Evolutionary conservation across 345 rosid species (phyloP), one percentile per base, ranked within the genome.

Genomic region (Eucalyptus curtisii): DNA sequence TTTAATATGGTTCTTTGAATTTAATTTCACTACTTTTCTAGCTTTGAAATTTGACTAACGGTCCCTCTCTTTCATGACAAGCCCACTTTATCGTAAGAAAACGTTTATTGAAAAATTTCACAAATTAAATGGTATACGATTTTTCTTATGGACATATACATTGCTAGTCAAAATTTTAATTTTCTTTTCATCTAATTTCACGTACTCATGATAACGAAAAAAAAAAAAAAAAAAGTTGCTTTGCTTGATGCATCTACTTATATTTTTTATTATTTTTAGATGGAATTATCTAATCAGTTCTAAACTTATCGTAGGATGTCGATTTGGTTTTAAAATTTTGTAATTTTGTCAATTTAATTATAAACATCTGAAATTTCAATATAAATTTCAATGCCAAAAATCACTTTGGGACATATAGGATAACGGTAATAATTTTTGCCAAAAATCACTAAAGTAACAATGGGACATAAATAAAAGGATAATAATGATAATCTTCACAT

Each of bases 381-480:
- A 37, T 71, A 37, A n/a, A n/a, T 71, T 10, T 64, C 37, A n/a
- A n/a, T 12, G 4, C 2, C 5, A 3, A 0, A 37, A 10, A 12
- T 76, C 14, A 4, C 3, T 19, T n/a, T n/a, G n/a, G n/a, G n/a
- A n/a, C n/a, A n/a, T n/a, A n/a, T n/a, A n/a, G n/a, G n/a, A n/a
- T n/a, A n/a, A n/a, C n/a, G n/a, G n/a, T n/a, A n/a, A n/a, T n/a
- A n/a, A n/a, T 71, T 10, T 64, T 71, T 12, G 4, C 2, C 5
- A 3, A 0, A 37, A 10, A 12, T 76, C 14, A 4, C 3, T 19
- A 5, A 10, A 1, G 14, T 76, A 25, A 5, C 1, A 1, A 3
- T 37, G 27, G 4, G 4, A 37, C 82, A 40, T 13, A n/a, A n/a
- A n/a, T n/a, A n/a, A n/a, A n/a, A n/a, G n/a, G n/a, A n/a, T n/a